Conservation (phyloP, 148 eudicot genomes). For the Chenopodium album region DNA sequence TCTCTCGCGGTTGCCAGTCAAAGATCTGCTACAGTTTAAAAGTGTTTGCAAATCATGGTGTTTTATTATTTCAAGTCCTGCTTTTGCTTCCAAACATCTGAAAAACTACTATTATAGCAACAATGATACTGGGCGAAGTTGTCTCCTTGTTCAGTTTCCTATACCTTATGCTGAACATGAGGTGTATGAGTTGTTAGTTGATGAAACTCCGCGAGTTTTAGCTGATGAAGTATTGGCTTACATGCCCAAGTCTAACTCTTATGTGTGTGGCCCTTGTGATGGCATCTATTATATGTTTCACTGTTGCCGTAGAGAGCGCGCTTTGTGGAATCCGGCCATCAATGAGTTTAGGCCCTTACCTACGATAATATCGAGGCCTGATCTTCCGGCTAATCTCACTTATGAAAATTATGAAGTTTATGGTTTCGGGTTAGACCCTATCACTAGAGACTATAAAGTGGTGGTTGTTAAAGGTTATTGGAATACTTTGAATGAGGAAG, state of each 20-base stretch:
- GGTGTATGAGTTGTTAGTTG: conserved; percentile 12
- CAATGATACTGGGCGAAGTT: conserved; percentile 4
- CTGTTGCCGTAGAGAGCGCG: conserved; percentile 1
- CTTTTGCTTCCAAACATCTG: conserved; percentile 26
- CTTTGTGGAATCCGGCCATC: conserved; percentile 24
- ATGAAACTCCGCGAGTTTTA: conserved; percentile 18
- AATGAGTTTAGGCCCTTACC: conserved; percentile 18
- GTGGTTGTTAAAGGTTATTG: conserved; percentile 23
- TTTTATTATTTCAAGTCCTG: conserved; percentile 15
- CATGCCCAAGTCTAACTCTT: conserved; percentile 17
- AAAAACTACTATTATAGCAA: conserved; percentile 9
- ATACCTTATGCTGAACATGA: conserved; percentile 14
- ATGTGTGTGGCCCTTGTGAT: conserved; percentile 16
- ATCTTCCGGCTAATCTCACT: conserved; percentile 12
- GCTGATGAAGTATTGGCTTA: conserved; percentile 10
- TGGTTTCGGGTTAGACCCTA: conserved; percentile 18
- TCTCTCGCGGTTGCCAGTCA: conserved; percentile 31
- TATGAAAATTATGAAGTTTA: conserved; percentile 12
- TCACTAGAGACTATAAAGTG: conserved; percentile 17
- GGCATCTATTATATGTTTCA: conserved; percentile 19
- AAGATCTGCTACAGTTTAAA: conserved; percentile 25
- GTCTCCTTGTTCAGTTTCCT: conserved; percentile 25
- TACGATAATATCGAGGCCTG: background rate
- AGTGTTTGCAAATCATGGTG: conserved; percentile 37
- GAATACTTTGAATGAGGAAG: background rate